These are phyloP conservation scores for Lolium rigidum DNA, from an alignment of 176 grass and related monocot species.

Conservation along the genomic window DNA sequence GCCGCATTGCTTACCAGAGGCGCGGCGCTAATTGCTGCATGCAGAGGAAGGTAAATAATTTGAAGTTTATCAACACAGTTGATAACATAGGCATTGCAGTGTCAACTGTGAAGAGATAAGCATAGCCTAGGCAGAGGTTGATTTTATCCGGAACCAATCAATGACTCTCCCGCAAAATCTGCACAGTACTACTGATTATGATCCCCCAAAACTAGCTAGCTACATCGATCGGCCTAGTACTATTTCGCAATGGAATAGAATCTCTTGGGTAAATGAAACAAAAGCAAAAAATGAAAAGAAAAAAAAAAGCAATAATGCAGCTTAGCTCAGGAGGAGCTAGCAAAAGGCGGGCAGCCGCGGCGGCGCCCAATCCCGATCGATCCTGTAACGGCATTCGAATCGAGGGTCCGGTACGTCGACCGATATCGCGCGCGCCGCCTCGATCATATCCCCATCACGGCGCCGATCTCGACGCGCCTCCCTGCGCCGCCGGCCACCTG, in stretches of 20 bases:
- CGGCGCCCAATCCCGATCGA: background rate
- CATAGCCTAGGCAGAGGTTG: background rate
- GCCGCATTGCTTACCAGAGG: background rate
- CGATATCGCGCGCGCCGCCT: background rate
- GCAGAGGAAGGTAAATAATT: background rate
- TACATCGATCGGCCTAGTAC: background rate
- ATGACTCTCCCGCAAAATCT: constrained; percentile 14
- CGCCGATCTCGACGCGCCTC: constrained; percentile 31
- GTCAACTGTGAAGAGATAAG: background rate
- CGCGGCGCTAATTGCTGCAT: background rate
- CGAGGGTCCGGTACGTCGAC: background rate
- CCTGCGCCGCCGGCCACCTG: constrained; percentile 24
- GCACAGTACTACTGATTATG: constrained; percentile 3
- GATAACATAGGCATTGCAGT: background rate
- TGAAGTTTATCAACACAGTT: background rate
- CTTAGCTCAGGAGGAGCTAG: background rate
- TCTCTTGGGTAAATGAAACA: background rate
- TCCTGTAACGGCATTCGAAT: background rate
- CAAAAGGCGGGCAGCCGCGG: background rate
- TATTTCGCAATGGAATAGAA: background rate
- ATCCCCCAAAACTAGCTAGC: background rate
- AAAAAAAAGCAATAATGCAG: background rate
- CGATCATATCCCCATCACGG: constrained; percentile 41
- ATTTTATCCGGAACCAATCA: constrained; percentile 2
- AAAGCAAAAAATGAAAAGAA: background rate